Evolutionary conservation across 1,284 basidiomycete genomes (phyloP), one percentile per base, ranked within the genome.

Genomic region (Ustilago tritici): DNA sequence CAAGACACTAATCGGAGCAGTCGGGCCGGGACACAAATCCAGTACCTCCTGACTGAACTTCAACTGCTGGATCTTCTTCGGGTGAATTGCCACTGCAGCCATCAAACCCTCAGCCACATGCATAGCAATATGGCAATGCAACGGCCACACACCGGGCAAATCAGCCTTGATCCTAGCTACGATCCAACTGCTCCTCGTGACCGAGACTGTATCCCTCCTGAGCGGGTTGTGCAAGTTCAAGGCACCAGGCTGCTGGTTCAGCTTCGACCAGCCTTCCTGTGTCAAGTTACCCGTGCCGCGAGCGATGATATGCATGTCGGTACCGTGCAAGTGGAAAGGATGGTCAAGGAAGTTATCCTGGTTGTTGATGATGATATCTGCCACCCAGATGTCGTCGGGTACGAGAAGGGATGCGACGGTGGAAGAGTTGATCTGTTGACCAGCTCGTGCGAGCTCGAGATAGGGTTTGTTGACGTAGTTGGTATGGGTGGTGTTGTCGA

Each of bases 161-260:
- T 82, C 70, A 3, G 80, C 47, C 14, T 55, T 46, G 43, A 82
- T 60, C 12, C 86, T 76, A 0, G 86, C 40, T 38, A 87, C 76
- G 4, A 79, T 80, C 62, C 77, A 52, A 50, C 67, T 57, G 40
- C 47, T 40, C 19, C 78, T 77, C 4, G 77, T 61, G 9, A 88
- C 80, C n/a, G 81, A 69, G 31, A 87, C 57, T n/a, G 83, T 85
- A 62, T 88, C 87, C 38, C 87, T 78, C 19, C 87, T 82, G 15
- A 87, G 64, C 8, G 87, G 87, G 61, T 87, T 87, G 11, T 43
- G 65, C 8, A 82, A 70, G 56, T 86, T 84, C 38, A 85, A 12
- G 3, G 46, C 19, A 65, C n/a, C 17, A 17, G 52, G 31, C 47
- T 69, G 55, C 17, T 40, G 35, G 60, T 76, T 76, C 31, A 76